Evolutionary conservation across 768 basidiomycete species (phyloP), one percentile per base, ranked within the genome.

Genomic region (Macrolepiota dolichaula): DNA sequence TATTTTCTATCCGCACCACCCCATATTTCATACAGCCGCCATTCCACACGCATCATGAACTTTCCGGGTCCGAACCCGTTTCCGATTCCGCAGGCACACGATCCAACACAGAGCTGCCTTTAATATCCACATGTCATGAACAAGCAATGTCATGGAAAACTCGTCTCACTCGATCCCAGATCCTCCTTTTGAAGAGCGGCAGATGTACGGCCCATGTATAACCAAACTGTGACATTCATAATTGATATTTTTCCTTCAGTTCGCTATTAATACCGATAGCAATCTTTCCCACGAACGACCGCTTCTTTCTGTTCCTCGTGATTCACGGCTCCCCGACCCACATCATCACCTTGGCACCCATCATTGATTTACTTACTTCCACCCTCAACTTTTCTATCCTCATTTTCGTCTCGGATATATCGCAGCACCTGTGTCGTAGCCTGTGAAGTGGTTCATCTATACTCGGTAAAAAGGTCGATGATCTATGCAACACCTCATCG

Each of bases 71-170:
- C 56, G 56, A 57, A 57, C 22, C 55, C 55, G 55, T 47, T 35
- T 32, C 57, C 57, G 49, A 51, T 50, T 22, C 46, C 57, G 49
- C 57, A 58, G 57, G 46, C 35, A 58, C 36, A 38, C 57, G 15
- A 49, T 6, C 40, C 35, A 38, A 58, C 57, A 58, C 50, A 38
- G 22, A 15, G 38, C 46, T 58, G 15, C 47, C 49, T 58, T 38
- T 58, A 49, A 49, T 42, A 32, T 54, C 52, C 37, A 32, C 37
- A 32, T 7, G 12, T 24, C 22, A 22, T 19, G 55, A 57, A 47
- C 44, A 47, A 56, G 29, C 42, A 27, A 57, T 35, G 46, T 49
- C 44, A 57, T 35, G 24, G 11, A 36, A 24, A 37, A 17, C 19
- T 37, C 36, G 37, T 54, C 36, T 22, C 5, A 22, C 52, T 22